Base-by-base conservation (phyloP, 345 rosid species). In the Boechera divaricarpa region DNA sequence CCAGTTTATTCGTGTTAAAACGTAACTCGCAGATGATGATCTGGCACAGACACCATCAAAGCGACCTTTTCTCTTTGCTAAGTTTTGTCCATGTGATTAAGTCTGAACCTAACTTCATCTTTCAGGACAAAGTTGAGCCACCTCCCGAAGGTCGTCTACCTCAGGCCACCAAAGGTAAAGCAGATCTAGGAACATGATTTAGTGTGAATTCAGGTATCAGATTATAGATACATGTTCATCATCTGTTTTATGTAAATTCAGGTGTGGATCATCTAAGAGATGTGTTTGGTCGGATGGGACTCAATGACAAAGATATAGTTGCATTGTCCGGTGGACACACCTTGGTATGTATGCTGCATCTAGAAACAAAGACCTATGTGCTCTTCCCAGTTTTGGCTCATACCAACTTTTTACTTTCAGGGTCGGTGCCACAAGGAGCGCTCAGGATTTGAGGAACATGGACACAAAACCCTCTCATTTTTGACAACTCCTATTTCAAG, bases 91-190 rank as follows among this genome's bases (percentile, higher is more conserved):
- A 38, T 67, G 39, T 61, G 65, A 54, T 35, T 53, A 4, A 44
- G 2, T 35, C 32, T 35, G n/a, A 55, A 42, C 15, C 36, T 3
- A 64, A 16, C 28, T 38, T 65, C 2, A 13, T 64, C 4, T 47
- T 48, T 39, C 88, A 91, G 97, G 98, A 94, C 88, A 94, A 91
- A 81, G 82, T 70, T 29, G 86, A 81, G 28, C 90, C 93, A 68
- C 93, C 98, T 13, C 97, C 93, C 3, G 97, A 94, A 67, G 98
- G 97, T 36, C 92, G 98, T 45, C 76, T 94, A n/a, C 98, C 98
- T 33, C 79, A 86, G 63, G 97, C 96, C 54, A 84, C 89, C 11
- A 80, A 94, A 75, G 97, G 98, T 91, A 59, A 66, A n/a, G n/a
- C n/a, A n/a, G n/a, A n/a, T n/a, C n/a, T n/a, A 55, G 24, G n/a